Evolutionary conservation across 306 rosid species (phyloP).

Genomic region (Carpinus fangiana): DNA sequence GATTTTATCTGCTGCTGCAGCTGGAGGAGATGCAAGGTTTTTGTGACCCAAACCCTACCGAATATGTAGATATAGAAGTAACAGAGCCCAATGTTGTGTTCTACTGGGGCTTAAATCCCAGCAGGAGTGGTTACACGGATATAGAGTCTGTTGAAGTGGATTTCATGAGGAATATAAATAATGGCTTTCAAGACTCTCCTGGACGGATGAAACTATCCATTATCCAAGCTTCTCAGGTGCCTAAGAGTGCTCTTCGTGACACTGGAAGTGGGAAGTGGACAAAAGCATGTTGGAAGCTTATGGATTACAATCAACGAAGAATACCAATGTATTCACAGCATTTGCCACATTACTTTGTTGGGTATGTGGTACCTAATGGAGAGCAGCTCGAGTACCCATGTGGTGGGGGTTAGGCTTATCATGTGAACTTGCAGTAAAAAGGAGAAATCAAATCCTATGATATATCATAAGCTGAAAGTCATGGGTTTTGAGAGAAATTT

Average conservation of each 20-base stretch:
- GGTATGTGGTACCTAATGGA: constrained; percentile 17
- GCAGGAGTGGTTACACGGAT: constrained; percentile 8
- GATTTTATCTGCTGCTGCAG: constrained; percentile 28
- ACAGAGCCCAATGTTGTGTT: constrained; percentile 42
- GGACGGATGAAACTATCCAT: constrained; percentile 42
- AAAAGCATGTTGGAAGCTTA: constrained; percentile 32
- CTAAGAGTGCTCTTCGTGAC: constrained; percentile 27
- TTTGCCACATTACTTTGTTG: constrained; percentile 32
- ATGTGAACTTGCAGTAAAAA: not conserved
- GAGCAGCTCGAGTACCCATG: constrained; percentile 22
- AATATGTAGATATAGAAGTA: constrained; percentile 32
- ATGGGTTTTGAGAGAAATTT: constrained; percentile 15
- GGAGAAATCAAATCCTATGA: not conserved
- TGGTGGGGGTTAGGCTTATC: constrained; percentile 20
- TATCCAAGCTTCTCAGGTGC: constrained; percentile 29
- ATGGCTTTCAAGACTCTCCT: constrained; percentile 32
- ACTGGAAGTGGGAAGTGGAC: constrained; percentile 11
- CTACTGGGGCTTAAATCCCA: constrained; percentile 44
- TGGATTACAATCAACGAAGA: constrained; percentile 26
- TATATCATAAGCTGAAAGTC: constrained; percentile 1
- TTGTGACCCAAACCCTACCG: constrained; percentile 54
- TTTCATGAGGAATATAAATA: constrained; percentile 34
- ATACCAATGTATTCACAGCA: constrained; percentile 21
- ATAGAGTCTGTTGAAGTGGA: constrained; percentile 27
- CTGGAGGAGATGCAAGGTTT: constrained; percentile 41